These are phyloP conservation scores for Hanseniaspora singularis DNA, from an alignment of 805 yeast species.

Conservation along the genomic window DNA sequence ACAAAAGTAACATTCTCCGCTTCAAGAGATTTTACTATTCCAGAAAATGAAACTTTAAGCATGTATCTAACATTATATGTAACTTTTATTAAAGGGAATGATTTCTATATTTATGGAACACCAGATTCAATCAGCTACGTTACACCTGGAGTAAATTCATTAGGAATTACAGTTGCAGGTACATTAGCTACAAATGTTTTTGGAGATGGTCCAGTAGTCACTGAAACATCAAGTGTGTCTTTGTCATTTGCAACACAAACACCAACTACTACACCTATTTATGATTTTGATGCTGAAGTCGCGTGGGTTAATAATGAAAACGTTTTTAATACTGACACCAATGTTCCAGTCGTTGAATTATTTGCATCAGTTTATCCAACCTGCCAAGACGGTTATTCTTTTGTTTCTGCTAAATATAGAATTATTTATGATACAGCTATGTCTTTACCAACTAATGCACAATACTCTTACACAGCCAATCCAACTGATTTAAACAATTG, in stretches of 20 bases:
- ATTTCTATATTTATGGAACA: constrained; percentile 6
- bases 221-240: not conserved
- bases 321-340: not conserved
- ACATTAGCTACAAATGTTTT: constrained; percentile 10
- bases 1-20: constrained; percentile 9
- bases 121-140: constrained; percentile 2
- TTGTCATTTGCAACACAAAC: not conserved
- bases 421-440: constrained; percentile 1
- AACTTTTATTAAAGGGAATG: constrained; percentile 10
- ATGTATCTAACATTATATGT: constrained; percentile 6
- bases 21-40: constrained; percentile 6
- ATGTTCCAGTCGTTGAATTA: constrained; percentile 7
- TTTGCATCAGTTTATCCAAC: constrained; percentile 12
- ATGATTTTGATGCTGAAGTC: not conserved
- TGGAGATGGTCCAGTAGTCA: constrained; percentile 1
- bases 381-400: constrained; percentile 7
- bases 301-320: constrained; percentile 8
- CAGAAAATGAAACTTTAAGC: constrained; percentile 3
- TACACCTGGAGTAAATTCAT: constrained; percentile 5
- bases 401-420: constrained; percentile 9
- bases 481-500: constrained; percentile 19
- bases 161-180: constrained; percentile 7
- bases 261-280: not conserved
- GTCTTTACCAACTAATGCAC: constrained; percentile 5
- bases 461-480: constrained; percentile 11